Evolutionary conservation across 2,329 filamentous ascomycete genomes (phyloP), one percentile per base, ranked within the genome.

Genomic region (Lachnellula occidentalis): DNA sequence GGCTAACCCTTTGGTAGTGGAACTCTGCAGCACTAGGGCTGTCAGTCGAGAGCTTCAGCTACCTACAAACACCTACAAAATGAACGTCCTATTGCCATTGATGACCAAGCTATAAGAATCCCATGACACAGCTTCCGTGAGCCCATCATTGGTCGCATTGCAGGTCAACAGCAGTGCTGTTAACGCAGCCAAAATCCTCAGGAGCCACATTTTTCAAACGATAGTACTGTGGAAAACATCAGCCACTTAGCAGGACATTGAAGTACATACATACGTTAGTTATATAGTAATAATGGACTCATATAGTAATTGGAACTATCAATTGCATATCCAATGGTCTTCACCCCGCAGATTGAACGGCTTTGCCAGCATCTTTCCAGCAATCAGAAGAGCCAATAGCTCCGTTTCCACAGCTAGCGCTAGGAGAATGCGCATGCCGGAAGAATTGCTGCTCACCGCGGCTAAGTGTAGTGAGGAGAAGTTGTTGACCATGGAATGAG

Each of bases 21-120:
- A 81, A 80, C 58, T 81, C 78, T 22, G 55, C 60, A 54, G 66
- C 56, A 54, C 62, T 65, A 48, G 42, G 43, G 21, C 45, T 27
- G 55, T 48, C 50, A 53, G 49, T 41, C 8, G 50, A n/a, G 50
- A 48, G 34, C 2, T 39, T 22, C 14, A 15, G 6, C 9, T 24
- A 2, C 11, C 31, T 21, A 6, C 5, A 9, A 3, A 27, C 17
- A 58, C 64, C 52, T 58, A 71, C 67, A 75, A 76, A 27, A 79
- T 69, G 46, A 77, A 75, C 3, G 78, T 63, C 24, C 77, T 70
- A 54, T 74, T 71, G 37, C 76, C 76, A 54, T 79, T 77, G 58
- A 80, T 68, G 3, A 71, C 69, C 24, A 80, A 68, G 52, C 75
- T 79, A 58, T 78, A 78, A 43, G 73, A 68, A 58, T 81, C 78